Percentiles rank a stretch among this genome's conserved stretches.
phyloP scores from a whole-genome alignment of 1,284 basidiomycete species.

The Psilocybe mexicana region DNA sequence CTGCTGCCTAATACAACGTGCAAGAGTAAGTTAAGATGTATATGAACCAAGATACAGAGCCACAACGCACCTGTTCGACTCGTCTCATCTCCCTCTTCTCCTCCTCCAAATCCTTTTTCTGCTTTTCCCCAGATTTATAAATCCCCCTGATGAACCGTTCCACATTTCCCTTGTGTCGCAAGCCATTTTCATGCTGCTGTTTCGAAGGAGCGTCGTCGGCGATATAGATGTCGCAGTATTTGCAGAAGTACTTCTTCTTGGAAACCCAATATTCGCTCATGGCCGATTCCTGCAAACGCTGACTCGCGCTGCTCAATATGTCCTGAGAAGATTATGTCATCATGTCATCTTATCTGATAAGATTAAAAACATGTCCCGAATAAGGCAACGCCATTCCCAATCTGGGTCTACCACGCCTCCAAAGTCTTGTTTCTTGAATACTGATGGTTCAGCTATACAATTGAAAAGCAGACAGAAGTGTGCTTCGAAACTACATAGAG shows the following conservation, averaged over 20 bases:
- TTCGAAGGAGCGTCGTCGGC: slow-evolving; percentile 93
- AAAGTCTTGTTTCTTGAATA: no score
- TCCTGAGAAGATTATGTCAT: no score
- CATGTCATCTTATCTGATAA: slow-evolving; percentile 4
- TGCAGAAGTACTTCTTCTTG: slow-evolving; percentile 82
- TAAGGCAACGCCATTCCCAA: neutral
- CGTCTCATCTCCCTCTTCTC: slow-evolving; percentile 85
- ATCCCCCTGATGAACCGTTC: slow-evolving; percentile 90
- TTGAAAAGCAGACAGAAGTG: no score
- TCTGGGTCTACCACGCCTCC: neutral
- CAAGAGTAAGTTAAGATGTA: neutral
- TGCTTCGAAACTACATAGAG: no score
- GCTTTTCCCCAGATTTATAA: slow-evolving; percentile 91
- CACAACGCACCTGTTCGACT: slow-evolving; percentile 71
- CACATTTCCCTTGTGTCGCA: slow-evolving; percentile 93
- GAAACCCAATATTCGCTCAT: slow-evolving; percentile 91
- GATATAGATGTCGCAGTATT: slow-evolving; percentile 90
- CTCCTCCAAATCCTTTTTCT: slow-evolving; percentile 83
- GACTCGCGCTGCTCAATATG: no score
- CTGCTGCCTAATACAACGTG: slow-evolving; percentile 55
- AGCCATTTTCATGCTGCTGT: slow-evolving; percentile 89
- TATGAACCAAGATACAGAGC: slow-evolving; percentile 6
- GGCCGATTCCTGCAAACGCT: slow-evolving; percentile 6
- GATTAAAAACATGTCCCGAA: neutral
- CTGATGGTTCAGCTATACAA: no score